These are phyloP conservation scores for Pestalotiopsis sp. DNA, from an alignment of 2,329 filamentous ascomycete genomes.

Conservation along the genomic window DNA sequence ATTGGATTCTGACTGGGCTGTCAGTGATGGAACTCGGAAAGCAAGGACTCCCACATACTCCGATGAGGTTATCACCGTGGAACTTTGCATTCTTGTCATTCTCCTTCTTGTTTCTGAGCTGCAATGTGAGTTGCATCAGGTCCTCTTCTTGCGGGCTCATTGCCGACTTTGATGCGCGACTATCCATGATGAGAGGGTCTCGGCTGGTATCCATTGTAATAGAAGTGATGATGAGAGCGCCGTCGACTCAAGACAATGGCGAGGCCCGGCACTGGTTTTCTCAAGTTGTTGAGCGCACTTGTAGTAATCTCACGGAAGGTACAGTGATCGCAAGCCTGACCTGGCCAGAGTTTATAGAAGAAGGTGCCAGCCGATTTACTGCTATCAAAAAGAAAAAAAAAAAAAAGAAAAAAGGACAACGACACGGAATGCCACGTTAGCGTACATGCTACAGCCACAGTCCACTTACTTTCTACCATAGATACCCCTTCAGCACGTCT, in stretches of 20 bases:
- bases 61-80: background rate
- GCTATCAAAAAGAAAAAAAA: too few relatives aligned
- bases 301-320: background rate
- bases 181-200: constrained; percentile 1
- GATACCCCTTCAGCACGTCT: too few relatives aligned
- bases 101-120: constrained; percentile 9
- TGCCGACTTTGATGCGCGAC: background rate
- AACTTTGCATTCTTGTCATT: constrained; percentile 1
- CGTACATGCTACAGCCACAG: too few relatives aligned
- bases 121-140: constrained; percentile 14
- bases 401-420: too few relatives aligned
- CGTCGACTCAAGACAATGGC: background rate
- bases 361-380: background rate
- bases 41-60: background rate
- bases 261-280: background rate
- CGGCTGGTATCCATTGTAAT: background rate
- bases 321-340: background rate
- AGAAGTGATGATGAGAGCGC: background rate
- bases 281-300: background rate
- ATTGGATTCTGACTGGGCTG: background rate
- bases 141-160: constrained; percentile 6
- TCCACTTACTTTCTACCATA: too few relatives aligned
- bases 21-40: background rate
- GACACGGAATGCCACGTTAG: too few relatives aligned
- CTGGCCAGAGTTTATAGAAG: background rate